Evolutionary conservation across 2,329 filamentous ascomycete species (phyloP), one percentile per base, ranked within the genome.

Genomic region (Exserohilum rostratum): DNA sequence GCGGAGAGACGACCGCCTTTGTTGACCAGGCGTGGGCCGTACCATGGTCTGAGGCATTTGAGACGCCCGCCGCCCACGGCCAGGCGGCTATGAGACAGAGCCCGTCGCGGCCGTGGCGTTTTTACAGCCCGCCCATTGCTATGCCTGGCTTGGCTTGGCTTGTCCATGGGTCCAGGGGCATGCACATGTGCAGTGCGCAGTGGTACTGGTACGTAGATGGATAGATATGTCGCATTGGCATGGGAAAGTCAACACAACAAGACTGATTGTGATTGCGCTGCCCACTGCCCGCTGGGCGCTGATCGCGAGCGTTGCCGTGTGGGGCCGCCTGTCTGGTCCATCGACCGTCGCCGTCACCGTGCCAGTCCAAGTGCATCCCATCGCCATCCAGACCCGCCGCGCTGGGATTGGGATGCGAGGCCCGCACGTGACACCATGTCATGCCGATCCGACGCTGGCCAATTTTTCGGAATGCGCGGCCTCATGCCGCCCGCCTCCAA

Each of bases 391-490:
- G 38, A 38, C 18, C 51, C 51, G 39, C 51, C 43, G 20, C 18
- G 12, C 33, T 54, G 51, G 46, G n/a, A n/a, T n/a, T n/a, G n/a
- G n/a, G n/a, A n/a, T n/a, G n/a, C n/a, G n/a, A n/a, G n/a, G n/a
- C n/a, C n/a, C n/a, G 35, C 52, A 55, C 53, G 53, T 55, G 53
- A 55, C 48, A 35, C 12, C 40, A 55, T 55, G 53, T 50, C 52
- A 52, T 51, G 25, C 51, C 49, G 22, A 25, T 25, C 22, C 45
- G 45, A 18, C 18, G 33, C 25, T n/a, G 27, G 51, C 17, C 22
- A 58, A 57, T 56, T 64, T 58, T 64, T 55, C 44, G 38, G 40
- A 50, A 46, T 15, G 29, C 37, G 48, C 55, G 17, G 51, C 25
- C 48, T 25, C 6, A 38, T 30, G 30, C 37, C 47, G 44, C 12